Evolutionary conservation across 441 rosid genomes (phyloP).

Genomic region (Omphalea diandra): DNA sequence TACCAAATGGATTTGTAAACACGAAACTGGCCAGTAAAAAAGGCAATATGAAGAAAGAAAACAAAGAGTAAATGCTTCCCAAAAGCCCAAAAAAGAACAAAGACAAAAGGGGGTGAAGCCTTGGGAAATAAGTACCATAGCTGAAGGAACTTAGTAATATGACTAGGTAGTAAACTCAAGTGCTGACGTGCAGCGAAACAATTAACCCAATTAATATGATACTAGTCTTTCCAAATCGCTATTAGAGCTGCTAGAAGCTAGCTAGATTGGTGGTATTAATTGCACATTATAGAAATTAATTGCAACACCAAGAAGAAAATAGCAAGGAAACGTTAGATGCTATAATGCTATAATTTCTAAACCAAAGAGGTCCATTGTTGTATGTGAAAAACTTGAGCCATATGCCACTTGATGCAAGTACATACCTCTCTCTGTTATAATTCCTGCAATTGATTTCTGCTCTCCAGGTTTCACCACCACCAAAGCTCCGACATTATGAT

Average conservation of each 20-base stretch:
- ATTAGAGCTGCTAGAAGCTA: neutral
- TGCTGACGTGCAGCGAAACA: too few species aligned
- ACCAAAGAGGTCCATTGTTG: neutral
- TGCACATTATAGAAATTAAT: too few species aligned
- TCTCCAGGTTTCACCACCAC: slow-evolving; percentile 92
- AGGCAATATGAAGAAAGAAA: too few species aligned
- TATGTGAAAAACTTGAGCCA: neutral
- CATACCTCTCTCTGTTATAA: slow-evolving; percentile 96
- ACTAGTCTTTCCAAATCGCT: neutral
- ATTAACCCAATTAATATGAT: neutral
- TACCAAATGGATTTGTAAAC: too few species aligned
- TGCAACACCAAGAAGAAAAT: neutral
- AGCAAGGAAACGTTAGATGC: neutral
- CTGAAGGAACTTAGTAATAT: too few species aligned
- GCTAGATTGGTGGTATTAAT: too few species aligned
- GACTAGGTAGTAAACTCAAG: too few species aligned
- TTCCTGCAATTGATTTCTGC: slow-evolving; percentile 84
- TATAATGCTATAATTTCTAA: neutral
- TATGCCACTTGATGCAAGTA: neutral
- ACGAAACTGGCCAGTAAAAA: too few species aligned
- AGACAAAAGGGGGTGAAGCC: too few species aligned
- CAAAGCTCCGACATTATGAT: slow-evolving; percentile 92
- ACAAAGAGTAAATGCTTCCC: too few species aligned
- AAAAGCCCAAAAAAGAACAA: too few species aligned
- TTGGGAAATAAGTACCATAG: too few species aligned